phyloP scores from a whole-genome alignment of 495 filamentous ascomycete genomes.

The Hypomontagnella submonticulosa region DNA sequence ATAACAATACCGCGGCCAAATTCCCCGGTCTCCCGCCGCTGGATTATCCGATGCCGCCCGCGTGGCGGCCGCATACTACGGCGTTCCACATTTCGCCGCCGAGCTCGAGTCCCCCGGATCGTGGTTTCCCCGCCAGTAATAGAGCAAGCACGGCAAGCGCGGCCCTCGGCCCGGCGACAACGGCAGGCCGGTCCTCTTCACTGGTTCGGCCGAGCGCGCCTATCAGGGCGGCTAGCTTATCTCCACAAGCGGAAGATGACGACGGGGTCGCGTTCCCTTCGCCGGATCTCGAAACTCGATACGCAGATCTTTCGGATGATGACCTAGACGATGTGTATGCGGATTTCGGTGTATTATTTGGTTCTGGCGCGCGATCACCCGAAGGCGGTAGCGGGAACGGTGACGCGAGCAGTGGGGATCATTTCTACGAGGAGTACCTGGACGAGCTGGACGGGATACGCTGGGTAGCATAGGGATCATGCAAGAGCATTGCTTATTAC shows the following conservation, averaged over 20 bases:
- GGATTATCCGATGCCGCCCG: conserved; percentile 30
- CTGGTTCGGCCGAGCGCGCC: not conserved
- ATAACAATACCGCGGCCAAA: conserved; percentile 18
- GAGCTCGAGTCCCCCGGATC: not conserved
- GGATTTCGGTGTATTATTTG: conserved; percentile 61
- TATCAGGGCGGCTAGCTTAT: conserved; percentile 11
- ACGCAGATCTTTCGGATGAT: conserved; percentile 55
- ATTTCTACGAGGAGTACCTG: conserved; percentile 54
- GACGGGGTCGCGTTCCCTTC: conserved; percentile 54
- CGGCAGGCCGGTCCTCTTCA: not conserved
- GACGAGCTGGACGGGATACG: conserved; percentile 60
- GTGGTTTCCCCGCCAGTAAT: not conserved
- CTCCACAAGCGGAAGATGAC: conserved; percentile 35
- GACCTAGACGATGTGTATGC: conserved; percentile 57
- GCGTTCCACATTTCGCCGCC: conserved; percentile 24
- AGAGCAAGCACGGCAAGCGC: not conserved
- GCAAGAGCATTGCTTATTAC: conserved; percentile 2
- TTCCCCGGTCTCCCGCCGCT: conserved; percentile 30
- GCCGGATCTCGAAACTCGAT: conserved; percentile 56
- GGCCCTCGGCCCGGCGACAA: not conserved
- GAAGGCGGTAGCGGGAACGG: conserved; percentile 19
- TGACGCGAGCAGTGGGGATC: conserved; percentile 31
- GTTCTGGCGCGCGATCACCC: conserved; percentile 37
- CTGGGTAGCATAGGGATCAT: conserved; percentile 42
- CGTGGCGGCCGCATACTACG: conserved; percentile 42